Conservation (phyloP, 345 rosid species). For the Mercurialis annua region DNA sequence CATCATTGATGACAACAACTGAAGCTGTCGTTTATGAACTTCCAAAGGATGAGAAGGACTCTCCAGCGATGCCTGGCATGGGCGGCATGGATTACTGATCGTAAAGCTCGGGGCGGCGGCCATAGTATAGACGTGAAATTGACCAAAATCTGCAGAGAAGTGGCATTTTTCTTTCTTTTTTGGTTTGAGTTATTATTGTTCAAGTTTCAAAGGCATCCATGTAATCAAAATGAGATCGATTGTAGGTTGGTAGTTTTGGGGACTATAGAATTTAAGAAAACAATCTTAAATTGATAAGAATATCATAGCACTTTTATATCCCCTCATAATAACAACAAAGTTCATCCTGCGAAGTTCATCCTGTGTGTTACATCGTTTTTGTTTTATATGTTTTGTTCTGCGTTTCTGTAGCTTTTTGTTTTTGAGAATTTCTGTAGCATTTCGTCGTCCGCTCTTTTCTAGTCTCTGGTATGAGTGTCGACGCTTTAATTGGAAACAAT, state of each 20-base stretch:
- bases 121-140: neutral
- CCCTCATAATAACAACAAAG: neutral
- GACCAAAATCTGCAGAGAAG: neutral
- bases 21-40: conserved; percentile 86
- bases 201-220: neutral
- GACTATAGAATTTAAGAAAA: neutral
- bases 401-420: too few species aligned
- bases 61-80: conserved; percentile 71
- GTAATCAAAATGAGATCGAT: conserved; percentile 7
- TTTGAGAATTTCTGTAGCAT: too few species aligned
- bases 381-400: too few species aligned
- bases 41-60: conserved; percentile 73
- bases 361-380: too few species aligned
- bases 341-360: too few species aligned
- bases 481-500: too few species aligned
- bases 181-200: neutral
- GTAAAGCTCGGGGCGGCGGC: too few species aligned
- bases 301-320: neutral
- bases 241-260: conserved; percentile 14
- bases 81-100: conserved; percentile 87
- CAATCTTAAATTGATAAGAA: neutral
- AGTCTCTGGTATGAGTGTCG: too few species aligned
- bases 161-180: neutral
- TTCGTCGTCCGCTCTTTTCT: too few species aligned
- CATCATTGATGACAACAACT: conserved; percentile 89